Evolutionary conservation across 306 rosid genomes (phyloP), one percentile per base, ranked within the genome.

Genomic region (Alnus glutinosa): DNA sequence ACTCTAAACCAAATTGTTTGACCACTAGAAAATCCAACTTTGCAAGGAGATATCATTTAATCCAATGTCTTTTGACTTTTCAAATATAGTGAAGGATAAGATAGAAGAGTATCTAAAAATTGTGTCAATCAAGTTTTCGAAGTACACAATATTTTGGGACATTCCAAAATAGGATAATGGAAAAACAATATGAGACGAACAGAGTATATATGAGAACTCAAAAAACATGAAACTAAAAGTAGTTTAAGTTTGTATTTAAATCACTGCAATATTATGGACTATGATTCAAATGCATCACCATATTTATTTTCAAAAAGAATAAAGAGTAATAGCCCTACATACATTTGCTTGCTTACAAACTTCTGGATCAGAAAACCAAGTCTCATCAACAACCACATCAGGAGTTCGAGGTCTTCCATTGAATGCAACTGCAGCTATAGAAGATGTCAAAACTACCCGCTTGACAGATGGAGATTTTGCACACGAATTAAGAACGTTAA

Each of bases 361-460:
- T 36, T 83, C 78, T 3, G 86, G 85, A 77, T 62, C 79, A 12
- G 91, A 73, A 83, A 86, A 86, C 91, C 91, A 88, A 52, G 91
- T 83, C 81, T 88, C 89, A 51, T 88, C 91, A 47, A 86, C 54
- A 42, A 88, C 76, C 1, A 80, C 83, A 50, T 86, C 88, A 64
- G 89, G 88, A 57, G 80, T 77, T 50, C 79, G 81, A 18, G 89
- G 81, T 59, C 67, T 75, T 69, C 79, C 85, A 68, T 79, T 83
- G 51, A 18, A 81, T 30, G 77, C 77, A 64, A 88, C 86, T 3
- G 91, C 89, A n/a, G 91, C 91, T 0, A 81, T 44, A 0, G 91
- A 88, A 12, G 91, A 88, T 55, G 91, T 88, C 84, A 88, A 74
- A 71, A 88, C 84, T 55, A 88, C 86, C 74, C 89, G 86, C 59